Evolutionary conservation across 2,329 filamentous ascomycete species (phyloP).

Genomic region (Aureobasidium sp.): DNA sequence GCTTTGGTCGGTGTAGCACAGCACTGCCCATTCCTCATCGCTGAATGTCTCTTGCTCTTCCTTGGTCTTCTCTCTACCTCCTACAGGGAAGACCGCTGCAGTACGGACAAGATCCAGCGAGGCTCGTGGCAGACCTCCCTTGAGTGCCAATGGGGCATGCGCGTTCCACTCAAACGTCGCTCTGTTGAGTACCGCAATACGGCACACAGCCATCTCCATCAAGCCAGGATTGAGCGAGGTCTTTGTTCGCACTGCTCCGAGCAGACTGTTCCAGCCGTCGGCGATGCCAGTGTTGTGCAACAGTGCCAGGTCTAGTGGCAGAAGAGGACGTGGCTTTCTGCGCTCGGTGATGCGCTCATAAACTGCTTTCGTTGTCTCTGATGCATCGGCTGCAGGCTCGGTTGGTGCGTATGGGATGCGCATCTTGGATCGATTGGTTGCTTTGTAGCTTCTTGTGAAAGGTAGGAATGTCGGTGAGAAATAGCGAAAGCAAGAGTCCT

Average conservation of each 20-base stretch:
- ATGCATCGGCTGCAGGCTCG: slow-evolving; percentile 46
- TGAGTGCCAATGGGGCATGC: slow-evolving; percentile 27
- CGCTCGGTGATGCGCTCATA: slow-evolving; percentile 58
- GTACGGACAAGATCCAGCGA: slow-evolving; percentile 24
- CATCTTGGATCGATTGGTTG: slow-evolving; percentile 39
- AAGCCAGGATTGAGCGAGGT: slow-evolving; percentile 26
- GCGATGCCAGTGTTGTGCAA: slow-evolving; percentile 68
- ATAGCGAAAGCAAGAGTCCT: background rate
- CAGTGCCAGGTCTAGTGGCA: slow-evolving; percentile 67
- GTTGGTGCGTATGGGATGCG: slow-evolving; percentile 58
- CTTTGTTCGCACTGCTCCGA: slow-evolving; percentile 43
- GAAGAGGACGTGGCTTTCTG: slow-evolving; percentile 61
- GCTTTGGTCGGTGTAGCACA: slow-evolving; percentile 29
- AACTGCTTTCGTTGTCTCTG: slow-evolving; percentile 43
- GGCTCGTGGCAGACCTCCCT: slow-evolving; percentile 23
- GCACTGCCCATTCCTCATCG: slow-evolving; percentile 27
- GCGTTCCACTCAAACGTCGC: slow-evolving; percentile 32
- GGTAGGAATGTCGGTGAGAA: background rate
- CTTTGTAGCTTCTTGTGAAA: background rate
- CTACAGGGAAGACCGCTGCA: slow-evolving; percentile 17
- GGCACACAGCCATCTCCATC: slow-evolving; percentile 31
- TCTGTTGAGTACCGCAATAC: slow-evolving; percentile 30
- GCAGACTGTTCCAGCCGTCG: slow-evolving; percentile 66
- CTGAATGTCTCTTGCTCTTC: slow-evolving; percentile 18
- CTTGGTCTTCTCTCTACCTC: slow-evolving; percentile 12